Evolutionary conservation across 495 filamentous ascomycete species (phyloP), one percentile per base, ranked within the genome.

Genomic region (Cryomyces minteri): DNA sequence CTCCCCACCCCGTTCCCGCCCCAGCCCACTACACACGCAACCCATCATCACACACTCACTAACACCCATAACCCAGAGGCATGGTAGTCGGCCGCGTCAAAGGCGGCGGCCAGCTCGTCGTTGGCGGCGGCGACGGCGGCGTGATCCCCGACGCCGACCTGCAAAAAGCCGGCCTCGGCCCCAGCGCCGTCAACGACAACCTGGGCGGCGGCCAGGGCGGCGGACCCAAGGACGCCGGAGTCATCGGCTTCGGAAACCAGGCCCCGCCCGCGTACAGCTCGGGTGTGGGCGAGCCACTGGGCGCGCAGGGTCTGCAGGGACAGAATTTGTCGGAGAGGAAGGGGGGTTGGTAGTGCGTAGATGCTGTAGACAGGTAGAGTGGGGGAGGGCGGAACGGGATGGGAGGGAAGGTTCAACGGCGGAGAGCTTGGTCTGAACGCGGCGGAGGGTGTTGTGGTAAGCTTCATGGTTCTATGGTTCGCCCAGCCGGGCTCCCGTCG

Each of bases 51-150:
- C 18, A 25, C 18, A 25, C 18, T 25, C 18, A 25, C 18, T 25
- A 25, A 25, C 18, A 25, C 18, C 18, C 18, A 25, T 2, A 25
- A 25, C 18, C 18, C 18, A 25, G 18, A 25, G 90, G 92, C n/a
- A 94, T 95, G 88, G 84, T 96, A 0, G 82, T 98, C 12, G 90
- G 90, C 11, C 76, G 74, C 41, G 88, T 94, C 51, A 71, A 70
- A 28, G 79, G 86, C 30, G 84, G 82, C 5, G 80, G 88, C n/a
- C 74, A 88, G 47, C 69, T 93, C 25, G 73, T 96, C 6, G 82
- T 95, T 38, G 85, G 88, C 11, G 76, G 74, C 38, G 84, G 80
- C 10, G 81, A 84, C 49, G 79, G 81, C n/a, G 77, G 79, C 2
- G 62, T 62, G 4, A 51, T 62, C 38, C 49, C 56, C 5, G 56